Evolutionary conservation across 1,284 basidiomycete genomes (phyloP), one percentile per base, ranked within the genome.

Genomic region (Trichosporon asahii): DNA sequence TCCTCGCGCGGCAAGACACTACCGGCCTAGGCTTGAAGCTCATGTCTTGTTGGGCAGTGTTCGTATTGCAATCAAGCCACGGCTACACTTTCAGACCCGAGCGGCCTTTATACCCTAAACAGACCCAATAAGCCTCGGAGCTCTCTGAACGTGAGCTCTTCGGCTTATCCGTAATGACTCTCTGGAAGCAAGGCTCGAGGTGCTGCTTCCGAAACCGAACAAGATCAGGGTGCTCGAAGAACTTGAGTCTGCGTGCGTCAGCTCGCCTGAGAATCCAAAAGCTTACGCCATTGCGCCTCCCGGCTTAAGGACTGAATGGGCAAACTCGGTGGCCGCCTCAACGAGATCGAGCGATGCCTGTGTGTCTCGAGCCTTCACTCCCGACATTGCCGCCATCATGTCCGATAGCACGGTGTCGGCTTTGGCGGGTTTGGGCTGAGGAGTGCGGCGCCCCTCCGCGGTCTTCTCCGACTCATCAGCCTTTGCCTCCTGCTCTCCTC

Each of bases 311-410:
- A 75, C 72, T 33, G 65, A 68, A 15, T 74, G 71, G 0, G 80
- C 82, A 71, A 85, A 85, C 25, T 67, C 65, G 25, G 78, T 77
- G 0, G 84, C 84, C 0, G 83, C 79, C 6, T 68, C 68, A 40
- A 82, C 83, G 3, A 85, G 75, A 40, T 82, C 79, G 66, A 84
- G 73, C 23, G 78, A 80, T 14, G 78, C 71, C 61, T 76, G 74
- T 1, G 82, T 75, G 72, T 85, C 84, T n/a, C 82, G 71, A 2
- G 72, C 69, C 29, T 78, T 66, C 15, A 79, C 76, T 1, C 84
- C 84, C 4, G 78, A 79, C 80, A 84, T 83, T 37, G 82, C 78
- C 31, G 80, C 82, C 83, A 85, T 84, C 84, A 85, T 85, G 74
- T 85, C 84, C 49, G 77, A 80, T 23, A 85, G 65, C 14, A 85